Base-by-base conservation (phyloP, 108 stramenopile species). In the Parietichytrium sp. region DNA sequence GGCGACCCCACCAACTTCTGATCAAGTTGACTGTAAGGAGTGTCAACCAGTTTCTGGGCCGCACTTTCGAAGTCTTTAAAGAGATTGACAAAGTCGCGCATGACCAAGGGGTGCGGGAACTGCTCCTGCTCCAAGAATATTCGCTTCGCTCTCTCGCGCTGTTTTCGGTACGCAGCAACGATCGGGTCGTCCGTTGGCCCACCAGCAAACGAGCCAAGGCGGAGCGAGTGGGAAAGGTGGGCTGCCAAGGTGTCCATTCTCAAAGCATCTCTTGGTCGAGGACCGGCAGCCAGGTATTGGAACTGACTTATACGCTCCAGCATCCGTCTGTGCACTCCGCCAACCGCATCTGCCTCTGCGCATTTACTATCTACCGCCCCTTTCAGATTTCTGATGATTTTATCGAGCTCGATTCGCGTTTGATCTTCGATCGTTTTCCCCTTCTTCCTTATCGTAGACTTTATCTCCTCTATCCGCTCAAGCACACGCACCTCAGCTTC, bases 1-100 rank as follows among this genome's bases (percentile, higher is more conserved):
- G n/a, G n/a, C 12, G 2, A 6, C 6, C 29, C 38, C 12, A 10
- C 42, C 6, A 16, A 10, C 8, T 16, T 72, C n/a, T 72, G 23
- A 25, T 72, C 61, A n/a, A 72, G n/a, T 33, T 6, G 38, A 6
- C 2, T 42, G 1, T 72, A 72, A 0, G 61, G 61, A 10, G 61
- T 42, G 61, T 72, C 61, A 36, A 72, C 25, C 10, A 72, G 29
- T 72, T 72, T 72, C 1, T 72, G 61, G 0, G 61, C 61, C 6
- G 61, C 61, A 42, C 20, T 45, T 38, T 72, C 38, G 1, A 72
- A 72, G 38, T 72, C 61, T 72, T 72, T 31, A 20, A 72, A 72
- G 33, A 72, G 42, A 72, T 72, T 72, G 10, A 72, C 61, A 72
- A 72, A 72, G 42, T 72, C 61, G 42, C 61, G 61, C 61, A 72